Base-by-base conservation (phyloP, 192 early-diverging fungal genomes). In the Hyaloraphidium curvatum region DNA sequence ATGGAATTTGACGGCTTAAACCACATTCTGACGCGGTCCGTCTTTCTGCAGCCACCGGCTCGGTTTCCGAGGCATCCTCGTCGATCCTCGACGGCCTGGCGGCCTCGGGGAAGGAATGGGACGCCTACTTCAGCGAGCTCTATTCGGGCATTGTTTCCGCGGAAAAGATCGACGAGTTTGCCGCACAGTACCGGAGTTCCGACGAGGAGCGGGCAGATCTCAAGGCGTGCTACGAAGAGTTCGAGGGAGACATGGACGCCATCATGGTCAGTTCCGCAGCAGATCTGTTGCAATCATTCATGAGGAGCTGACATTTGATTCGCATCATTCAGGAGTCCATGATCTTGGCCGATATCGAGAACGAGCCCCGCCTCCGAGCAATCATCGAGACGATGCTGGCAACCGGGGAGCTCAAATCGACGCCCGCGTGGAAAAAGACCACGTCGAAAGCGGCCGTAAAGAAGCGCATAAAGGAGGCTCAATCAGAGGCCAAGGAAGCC, bases 101-200 rank as follows among this genome's bases (percentile, higher is more conserved):
- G 31, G 61, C 30, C 54, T 72, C 16, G 62, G 63, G 67, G n/a
- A 72, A 69, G 52, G 75, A 77, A 53, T 89, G 86, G 87, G 75
- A 80, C 57, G 86, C 75, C 14, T 89, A 84, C 54, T 93, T 90
- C 60, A 60, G 76, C 30, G 74, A 80, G 37, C 66, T 90, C 37
- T 88, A 79, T 80, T 56, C 62, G 1, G 83, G 80, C 21, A 59
- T 80, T 4, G 82, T 89, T 3, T 79, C 68, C 31, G 74, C 77
- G 7, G 61, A 75, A n/a, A 78, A 77, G 3, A 87, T 90, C 56
- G 79, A 73, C 22, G 76, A 80, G 58, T 86, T 83, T 66, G 62
- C 70, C 2, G 63, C 66, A 30, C 68, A 66, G 22, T 93, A 93
- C 68, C 74, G 77, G 63, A 70, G 77, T 79, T 87, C 89, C 3